Base-by-base conservation (phyloP, 352 stramenopile species). In the Detonula confervacea region DNA sequence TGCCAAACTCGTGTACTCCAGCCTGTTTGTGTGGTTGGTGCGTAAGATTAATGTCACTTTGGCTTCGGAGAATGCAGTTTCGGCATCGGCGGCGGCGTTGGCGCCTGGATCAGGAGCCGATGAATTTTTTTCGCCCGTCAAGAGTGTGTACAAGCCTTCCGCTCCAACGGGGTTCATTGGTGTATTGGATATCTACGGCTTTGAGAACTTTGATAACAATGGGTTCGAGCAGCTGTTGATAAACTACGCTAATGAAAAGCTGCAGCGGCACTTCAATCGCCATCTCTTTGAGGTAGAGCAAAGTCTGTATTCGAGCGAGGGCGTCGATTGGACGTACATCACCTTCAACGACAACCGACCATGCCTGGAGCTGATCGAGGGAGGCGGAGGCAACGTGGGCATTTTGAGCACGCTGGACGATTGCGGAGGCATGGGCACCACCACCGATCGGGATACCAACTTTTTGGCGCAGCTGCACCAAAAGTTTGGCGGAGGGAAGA, bases 11-110 rank as follows among this genome's bases (percentile, higher is more conserved):
- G 91, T 98, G 22, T 98, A 99, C 86, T 97, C 95, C 0, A 97
- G 96, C 82, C 92, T 98, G 75, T 99, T 99, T 71, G 89, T 98
- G 75, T 99, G 96, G 96, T 96, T 99, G 77, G 96, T 99, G 56
- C 87, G 97, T 60, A 89, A 84, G 35, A 94, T 97, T 22, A 97
- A 97, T 85, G 27, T 78, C 25, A 93, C 87, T 9, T 62, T 95
- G 2, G 61, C 69, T 47, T 79, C 63, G 20, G 63, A 84, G 12
- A 67, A 69, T 75, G 63, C 55, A 9, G n/a, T 60, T 61, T 22
- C 57, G 25, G 46, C 49, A 27, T 7, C 75, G 1, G 16, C 39
- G 3, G 35, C 9, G 7, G 27, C 24, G n/a, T n/a, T n/a, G n/a
- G n/a, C n/a, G n/a, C n/a, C n/a, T 25, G 6, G 5, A 12, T 11